These are phyloP conservation scores for Lineolata rhizophorae DNA, from an alignment of 495 filamentous ascomycete genomes.

Conservation along the genomic window DNA sequence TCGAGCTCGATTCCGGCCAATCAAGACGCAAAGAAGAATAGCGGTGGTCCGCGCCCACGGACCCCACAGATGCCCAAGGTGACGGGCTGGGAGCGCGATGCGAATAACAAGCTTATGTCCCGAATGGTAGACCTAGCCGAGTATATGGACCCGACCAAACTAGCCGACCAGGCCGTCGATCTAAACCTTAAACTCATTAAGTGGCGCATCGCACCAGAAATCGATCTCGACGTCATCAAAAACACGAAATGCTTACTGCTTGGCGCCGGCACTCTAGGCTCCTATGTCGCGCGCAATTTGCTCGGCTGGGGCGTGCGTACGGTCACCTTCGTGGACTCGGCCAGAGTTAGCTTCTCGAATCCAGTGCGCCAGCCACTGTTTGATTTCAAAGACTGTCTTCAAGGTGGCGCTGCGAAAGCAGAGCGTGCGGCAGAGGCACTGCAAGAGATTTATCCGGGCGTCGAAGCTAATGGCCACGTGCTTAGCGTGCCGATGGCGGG, in stretches of 20 bases:
- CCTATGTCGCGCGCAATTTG: conserved; percentile 74
- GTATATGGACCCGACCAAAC: conserved; percentile 68
- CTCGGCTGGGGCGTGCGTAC: conserved; percentile 94
- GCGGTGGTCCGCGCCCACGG: conserved; percentile 11
- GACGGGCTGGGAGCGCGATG: conserved; percentile 85
- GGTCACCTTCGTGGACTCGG: conserved; percentile 92
- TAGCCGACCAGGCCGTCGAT: conserved; percentile 92
- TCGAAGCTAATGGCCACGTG: conserved; percentile 53
- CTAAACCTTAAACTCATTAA: conserved; percentile 97
- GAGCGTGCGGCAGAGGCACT: conserved; percentile 59
- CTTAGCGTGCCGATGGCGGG: conserved; percentile 88
- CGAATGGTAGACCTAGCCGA: conserved; percentile 61
- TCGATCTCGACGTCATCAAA: conserved; percentile 78
- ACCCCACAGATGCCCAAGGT: conserved; percentile 49
- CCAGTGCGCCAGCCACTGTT: conserved; percentile 89
- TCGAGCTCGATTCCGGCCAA: conserved; percentile 9
- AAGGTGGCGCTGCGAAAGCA: conserved; percentile 73
- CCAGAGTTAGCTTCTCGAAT: conserved; percentile 90
- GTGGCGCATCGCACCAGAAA: conserved; percentile 77
- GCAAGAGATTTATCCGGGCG: conserved; percentile 73
- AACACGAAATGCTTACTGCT: conserved; percentile 78
- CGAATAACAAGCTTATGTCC: conserved; percentile 47
- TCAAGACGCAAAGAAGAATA: too few species aligned
- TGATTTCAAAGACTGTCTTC: conserved; percentile 67
- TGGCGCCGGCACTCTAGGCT: conserved; percentile 86